Conservation (phyloP, 129 eudicot genomes). For the Artemisia annua region DNA sequence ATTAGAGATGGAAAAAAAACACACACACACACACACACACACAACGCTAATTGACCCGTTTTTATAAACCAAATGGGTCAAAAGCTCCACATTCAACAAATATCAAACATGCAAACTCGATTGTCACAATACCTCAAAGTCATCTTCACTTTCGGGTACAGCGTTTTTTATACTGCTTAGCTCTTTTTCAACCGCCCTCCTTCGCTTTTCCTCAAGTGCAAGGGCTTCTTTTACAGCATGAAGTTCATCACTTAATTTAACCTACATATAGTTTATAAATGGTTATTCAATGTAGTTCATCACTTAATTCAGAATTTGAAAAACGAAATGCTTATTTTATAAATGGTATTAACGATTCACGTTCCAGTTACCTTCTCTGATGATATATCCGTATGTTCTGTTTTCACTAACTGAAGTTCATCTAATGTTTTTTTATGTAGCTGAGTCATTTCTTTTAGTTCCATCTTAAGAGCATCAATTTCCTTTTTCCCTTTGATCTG, state of each 20-base stretch:
- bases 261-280: constrained; percentile 31
- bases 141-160: constrained; percentile 76
- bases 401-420: constrained; percentile 52
- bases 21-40: too few relatives aligned
- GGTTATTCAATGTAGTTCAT: constrained; percentile 41
- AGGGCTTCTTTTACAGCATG: constrained; percentile 51
- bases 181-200: constrained; percentile 72
- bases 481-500: constrained; percentile 53
- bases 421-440: constrained; percentile 46
- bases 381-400: constrained; percentile 47
- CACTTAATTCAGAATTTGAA: constrained; percentile 24
- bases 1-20: too few relatives aligned
- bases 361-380: constrained; percentile 63
- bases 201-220: constrained; percentile 65
- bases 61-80: not conserved
- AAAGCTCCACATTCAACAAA: too few relatives aligned
- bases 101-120: not conserved
- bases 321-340: not conserved
- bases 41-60: too few relatives aligned
- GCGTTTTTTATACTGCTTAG: constrained; percentile 49
- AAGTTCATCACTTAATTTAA: constrained; percentile 52
- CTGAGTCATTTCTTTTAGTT: constrained; percentile 51
- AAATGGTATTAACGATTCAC: not conserved
- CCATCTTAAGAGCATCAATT: constrained; percentile 49
- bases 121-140: constrained; percentile 61